A percentile compares a stretch with the other conserved stretches of the same genome.
These are phyloP conservation scores for Geotrichum europaeum DNA, from an alignment of 1,139 yeast species.

Conservation along the genomic window DNA sequence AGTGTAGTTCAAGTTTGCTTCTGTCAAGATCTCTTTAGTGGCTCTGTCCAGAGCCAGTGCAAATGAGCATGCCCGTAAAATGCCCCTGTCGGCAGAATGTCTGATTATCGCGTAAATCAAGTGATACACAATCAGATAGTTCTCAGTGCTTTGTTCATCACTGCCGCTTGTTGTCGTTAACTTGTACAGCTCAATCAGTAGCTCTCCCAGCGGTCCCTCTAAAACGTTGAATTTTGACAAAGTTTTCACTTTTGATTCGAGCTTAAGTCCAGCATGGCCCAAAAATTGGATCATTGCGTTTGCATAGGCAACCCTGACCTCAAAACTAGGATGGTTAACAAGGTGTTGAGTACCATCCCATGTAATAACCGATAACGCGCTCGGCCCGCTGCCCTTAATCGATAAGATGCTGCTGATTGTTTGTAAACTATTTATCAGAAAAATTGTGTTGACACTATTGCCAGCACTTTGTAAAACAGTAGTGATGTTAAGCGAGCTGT, in stretches of 20 bases:
- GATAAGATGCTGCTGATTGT: conserved; percentile 2
- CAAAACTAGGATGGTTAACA: conserved; percentile 25
- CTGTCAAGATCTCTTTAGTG: conserved; percentile 16
- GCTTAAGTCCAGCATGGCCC: conserved; percentile 17
- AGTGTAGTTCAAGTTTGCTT: conserved; percentile 13
- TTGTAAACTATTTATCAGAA: conserved; percentile 4
- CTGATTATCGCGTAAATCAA: conserved; percentile 20
- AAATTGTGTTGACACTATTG: not conserved
- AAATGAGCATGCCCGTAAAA: conserved; percentile 22
- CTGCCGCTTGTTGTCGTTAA: conserved; percentile 18
- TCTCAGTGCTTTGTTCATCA: conserved; percentile 3
- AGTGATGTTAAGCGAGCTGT: not conserved
- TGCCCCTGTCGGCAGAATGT: conserved; percentile 21
- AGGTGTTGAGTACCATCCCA: conserved; percentile 36
- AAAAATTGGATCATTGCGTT: conserved; percentile 27
- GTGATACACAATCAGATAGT: conserved; percentile 22
- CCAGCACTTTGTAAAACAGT: not conserved
- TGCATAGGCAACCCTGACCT: conserved; percentile 28
- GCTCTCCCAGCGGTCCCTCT: conserved; percentile 23
- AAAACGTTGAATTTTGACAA: conserved; percentile 18
- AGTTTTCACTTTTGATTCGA: not conserved
- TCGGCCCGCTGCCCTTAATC: conserved; percentile 6
- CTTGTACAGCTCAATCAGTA: conserved; percentile 22
- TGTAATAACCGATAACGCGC: conserved; percentile 33
- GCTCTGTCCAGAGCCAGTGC: conserved; percentile 22